These are phyloP conservation scores for Scedosporium boydii DNA, from an alignment of 2,329 filamentous ascomycete genomes.

Conservation along the genomic window DNA sequence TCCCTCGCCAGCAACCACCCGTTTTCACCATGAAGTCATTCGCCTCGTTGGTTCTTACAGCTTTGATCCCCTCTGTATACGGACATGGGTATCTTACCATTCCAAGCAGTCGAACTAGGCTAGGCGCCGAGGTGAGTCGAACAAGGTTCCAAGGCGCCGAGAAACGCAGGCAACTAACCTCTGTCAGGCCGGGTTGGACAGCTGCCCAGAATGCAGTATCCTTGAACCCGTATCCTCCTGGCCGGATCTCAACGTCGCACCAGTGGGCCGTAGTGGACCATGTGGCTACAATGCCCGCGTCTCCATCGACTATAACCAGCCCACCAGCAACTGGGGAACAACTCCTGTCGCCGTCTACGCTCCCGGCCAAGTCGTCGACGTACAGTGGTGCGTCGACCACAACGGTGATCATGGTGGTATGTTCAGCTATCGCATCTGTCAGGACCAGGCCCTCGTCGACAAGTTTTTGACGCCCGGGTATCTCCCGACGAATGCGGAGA, in stretches of 20 bases:
- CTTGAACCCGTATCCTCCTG: slow-evolving; percentile 41
- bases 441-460: slow-evolving; percentile 39
- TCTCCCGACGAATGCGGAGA: slow-evolving; percentile 39
- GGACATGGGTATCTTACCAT: slow-evolving; percentile 36
- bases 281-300: slow-evolving; percentile 46
- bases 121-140: slow-evolving; percentile 29
- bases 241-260: slow-evolving; percentile 35
- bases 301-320: slow-evolving; percentile 42
- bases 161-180: neutral
- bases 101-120: slow-evolving; percentile 32
- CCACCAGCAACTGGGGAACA: slow-evolving; percentile 32
- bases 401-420: slow-evolving; percentile 49
- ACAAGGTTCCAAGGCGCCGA: too few species aligned
- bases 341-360: slow-evolving; percentile 32
- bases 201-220: slow-evolving; percentile 45
- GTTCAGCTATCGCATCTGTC: slow-evolving; percentile 45
- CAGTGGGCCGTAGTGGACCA: slow-evolving; percentile 36
- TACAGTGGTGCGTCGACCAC: slow-evolving; percentile 46
- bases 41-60: slow-evolving; percentile 8
- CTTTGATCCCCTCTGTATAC: slow-evolving; percentile 12
- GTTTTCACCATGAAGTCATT: neutral
- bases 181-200: slow-evolving; percentile 31
- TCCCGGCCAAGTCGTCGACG: slow-evolving; percentile 34
- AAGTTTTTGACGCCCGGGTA: slow-evolving; percentile 37
- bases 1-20: neutral